These are phyloP conservation scores for Carex cristatella DNA, from an alignment of 176 grass and related monocot species.

Conservation along the genomic window DNA sequence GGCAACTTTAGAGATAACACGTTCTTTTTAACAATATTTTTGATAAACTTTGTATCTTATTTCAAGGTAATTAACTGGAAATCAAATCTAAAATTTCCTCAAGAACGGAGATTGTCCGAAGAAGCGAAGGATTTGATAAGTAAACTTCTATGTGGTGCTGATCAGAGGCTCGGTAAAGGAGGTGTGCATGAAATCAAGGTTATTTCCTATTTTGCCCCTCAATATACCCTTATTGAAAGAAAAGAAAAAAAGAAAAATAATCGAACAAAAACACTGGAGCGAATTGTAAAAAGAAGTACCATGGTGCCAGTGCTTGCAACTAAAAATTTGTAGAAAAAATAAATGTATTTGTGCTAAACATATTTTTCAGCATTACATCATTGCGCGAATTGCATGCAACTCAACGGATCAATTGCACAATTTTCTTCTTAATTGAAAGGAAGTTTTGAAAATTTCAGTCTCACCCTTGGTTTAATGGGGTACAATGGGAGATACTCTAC, in stretches of 20 bases:
- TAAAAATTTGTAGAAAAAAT: neutral
- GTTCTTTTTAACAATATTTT: neutral
- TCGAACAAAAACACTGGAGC: neutral
- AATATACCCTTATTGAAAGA: slow-evolving; percentile 12
- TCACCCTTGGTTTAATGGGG: slow-evolving; percentile 39
- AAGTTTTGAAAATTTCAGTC: slow-evolving; percentile 35
- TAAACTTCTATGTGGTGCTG: slow-evolving; percentile 35
- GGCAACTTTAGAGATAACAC: neutral
- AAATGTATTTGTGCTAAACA: neutral
- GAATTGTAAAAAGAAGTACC: neutral
- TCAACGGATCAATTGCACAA: neutral
- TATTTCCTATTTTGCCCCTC: neutral
- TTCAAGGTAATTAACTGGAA: slow-evolving; percentile 49
- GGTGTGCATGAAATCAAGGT: slow-evolving; percentile 45
- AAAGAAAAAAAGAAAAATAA: neutral
- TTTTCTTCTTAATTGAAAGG: slow-evolving; percentile 6
- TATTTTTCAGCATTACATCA: neutral
- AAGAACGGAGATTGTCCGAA: slow-evolving; percentile 31
- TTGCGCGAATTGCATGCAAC: neutral
- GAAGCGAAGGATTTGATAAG: slow-evolving; percentile 39
- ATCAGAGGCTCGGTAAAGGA: slow-evolving; percentile 37
- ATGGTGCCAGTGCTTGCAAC: neutral
- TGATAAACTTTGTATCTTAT: neutral
- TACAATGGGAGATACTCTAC: slow-evolving; percentile 34
- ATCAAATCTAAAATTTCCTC: slow-evolving; percentile 45